These are phyloP conservation scores for Sphagnum contortum DNA, from an alignment of 225 moss, liverwort and hornwort genomes.

Conservation along the genomic window DNA sequence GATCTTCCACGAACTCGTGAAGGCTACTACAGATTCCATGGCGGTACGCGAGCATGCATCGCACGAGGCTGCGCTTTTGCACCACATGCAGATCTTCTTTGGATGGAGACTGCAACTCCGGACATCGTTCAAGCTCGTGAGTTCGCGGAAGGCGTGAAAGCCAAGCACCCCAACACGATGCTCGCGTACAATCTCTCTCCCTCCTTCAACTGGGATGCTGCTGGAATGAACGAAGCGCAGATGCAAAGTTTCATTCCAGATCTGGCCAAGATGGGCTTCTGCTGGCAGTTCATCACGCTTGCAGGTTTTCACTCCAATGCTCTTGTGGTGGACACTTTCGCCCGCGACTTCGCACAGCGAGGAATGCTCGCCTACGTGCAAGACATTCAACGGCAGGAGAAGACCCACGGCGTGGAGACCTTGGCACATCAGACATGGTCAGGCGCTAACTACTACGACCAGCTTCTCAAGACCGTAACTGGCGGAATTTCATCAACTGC, in stretches of 20 bases:
- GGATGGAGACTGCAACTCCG: conserved; percentile 84
- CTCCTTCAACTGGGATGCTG: conserved; percentile 85
- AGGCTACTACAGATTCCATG: conserved; percentile 57
- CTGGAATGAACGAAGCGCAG: conserved; percentile 59
- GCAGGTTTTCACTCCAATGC: conserved; percentile 72
- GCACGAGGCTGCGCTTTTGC: conserved; percentile 55
- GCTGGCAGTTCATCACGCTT: conserved; percentile 84
- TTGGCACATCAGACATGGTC: conserved; percentile 80
- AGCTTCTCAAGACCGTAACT: conserved; percentile 65
- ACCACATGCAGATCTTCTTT: conserved; percentile 51
- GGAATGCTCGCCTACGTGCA: conserved; percentile 83
- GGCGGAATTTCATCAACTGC: conserved; percentile 61
- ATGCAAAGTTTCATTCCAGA: conserved; percentile 78
- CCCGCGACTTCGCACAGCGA: conserved; percentile 61
- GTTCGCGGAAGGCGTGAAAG: conserved; percentile 42
- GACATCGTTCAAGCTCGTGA: conserved; percentile 44
- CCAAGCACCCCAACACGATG: conserved; percentile 48
- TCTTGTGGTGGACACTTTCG: conserved; percentile 58
- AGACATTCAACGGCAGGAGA: conserved; percentile 77
- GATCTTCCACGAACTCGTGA: conserved; percentile 64
- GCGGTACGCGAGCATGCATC: conserved; percentile 51
- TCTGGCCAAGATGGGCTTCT: conserved; percentile 54
- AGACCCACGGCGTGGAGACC: conserved; percentile 70
- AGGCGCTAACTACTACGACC: conserved; percentile 74
- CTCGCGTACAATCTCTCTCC: conserved; percentile 77